Percentiles rank a stretch among this genome's conserved stretches.
phyloP scores from a whole-genome alignment of 495 filamentous ascomycete genomes.

The Podospora conica region DNA sequence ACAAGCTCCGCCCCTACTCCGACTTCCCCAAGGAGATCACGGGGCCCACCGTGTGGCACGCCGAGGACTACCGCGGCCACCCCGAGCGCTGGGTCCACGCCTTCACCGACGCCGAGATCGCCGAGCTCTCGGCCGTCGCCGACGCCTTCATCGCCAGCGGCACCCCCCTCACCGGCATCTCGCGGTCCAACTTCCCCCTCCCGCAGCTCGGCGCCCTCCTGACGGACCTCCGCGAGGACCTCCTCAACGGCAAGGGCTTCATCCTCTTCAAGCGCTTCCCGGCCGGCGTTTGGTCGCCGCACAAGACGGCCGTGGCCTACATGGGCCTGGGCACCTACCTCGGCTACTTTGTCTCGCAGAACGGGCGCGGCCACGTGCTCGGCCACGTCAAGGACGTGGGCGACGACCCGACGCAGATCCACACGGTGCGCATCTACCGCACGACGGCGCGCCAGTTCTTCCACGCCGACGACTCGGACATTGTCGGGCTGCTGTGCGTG shows the following conservation, averaged over 20 bases:
- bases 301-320: slow-evolving; percentile 79
- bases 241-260: slow-evolving; percentile 82
- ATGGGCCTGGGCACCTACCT: slow-evolving; percentile 86
- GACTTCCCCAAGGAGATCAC: slow-evolving; percentile 68
- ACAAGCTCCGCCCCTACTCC: slow-evolving; percentile 58
- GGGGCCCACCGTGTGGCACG: slow-evolving; percentile 73
- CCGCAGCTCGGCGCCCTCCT: slow-evolving; percentile 55
- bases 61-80: slow-evolving; percentile 62
- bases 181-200: slow-evolving; percentile 63
- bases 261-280: slow-evolving; percentile 84
- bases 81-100: slow-evolving; percentile 73
- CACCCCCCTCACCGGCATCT: slow-evolving; percentile 66
- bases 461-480: slow-evolving; percentile 74
- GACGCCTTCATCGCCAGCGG: slow-evolving; percentile 60
- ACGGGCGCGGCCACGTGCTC: slow-evolving; percentile 78
- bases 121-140: slow-evolving; percentile 59
- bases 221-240: slow-evolving; percentile 54
- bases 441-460: slow-evolving; percentile 78
- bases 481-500: slow-evolving; percentile 83
- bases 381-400: slow-evolving; percentile 89
- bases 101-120: slow-evolving; percentile 59
- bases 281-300: slow-evolving; percentile 65
- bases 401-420: slow-evolving; percentile 72
- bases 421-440: slow-evolving; percentile 81
- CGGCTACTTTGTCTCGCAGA: slow-evolving; percentile 81